Base-by-base conservation (phyloP, 129 eudicot species). In the Flaveria linearis region DNA sequence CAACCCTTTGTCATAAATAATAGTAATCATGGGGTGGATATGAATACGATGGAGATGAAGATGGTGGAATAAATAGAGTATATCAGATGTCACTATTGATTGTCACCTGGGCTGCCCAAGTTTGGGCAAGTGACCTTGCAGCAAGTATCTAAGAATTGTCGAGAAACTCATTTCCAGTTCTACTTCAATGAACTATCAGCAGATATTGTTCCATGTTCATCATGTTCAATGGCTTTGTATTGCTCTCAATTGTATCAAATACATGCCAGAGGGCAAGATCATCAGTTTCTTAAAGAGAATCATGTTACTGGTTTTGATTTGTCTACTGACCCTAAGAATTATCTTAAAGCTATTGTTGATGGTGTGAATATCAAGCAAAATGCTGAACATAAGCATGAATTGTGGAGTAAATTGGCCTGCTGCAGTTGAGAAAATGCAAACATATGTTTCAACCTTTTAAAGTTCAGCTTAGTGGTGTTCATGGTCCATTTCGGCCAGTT, bases 351-450 rank as follows among this genome's bases (percentile, higher is more conserved):
- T 28, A 77, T 53, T 36, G 33, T 22, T 73, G 76, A 69, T 42
- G 72, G 43, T 74, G 61, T 69, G 30, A 43, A 58, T 45, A 49
- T 25, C 39, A 84, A 82, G 60, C 85, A 82, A 55, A 79, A 41
- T 82, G 69, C 72, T 20, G 97, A 91, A 62, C 98, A 91, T 80
- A 71, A 78, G 51, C 98, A 91, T 55, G 98, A 94, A 77, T 36
- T 94, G 98, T 78, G 97, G 97, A 75, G 88, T 83, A 50, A 88
- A 91, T 52, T 94, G 98, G 98, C 87, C 96, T 68, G 85, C 84
- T 12, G 97, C 86, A 33, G 39, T 33, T 36, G 41, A 36, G 41
- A 36, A 36, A 36, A 36, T 36, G 41, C 41, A 36, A 36, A 36
- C 7, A 36, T 36, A 36, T 36, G 41, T 7, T 36, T 36, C 41